Evolutionary conservation across 257 asterid genomes (phyloP).

Genomic region (Anisodus tanguticus): DNA sequence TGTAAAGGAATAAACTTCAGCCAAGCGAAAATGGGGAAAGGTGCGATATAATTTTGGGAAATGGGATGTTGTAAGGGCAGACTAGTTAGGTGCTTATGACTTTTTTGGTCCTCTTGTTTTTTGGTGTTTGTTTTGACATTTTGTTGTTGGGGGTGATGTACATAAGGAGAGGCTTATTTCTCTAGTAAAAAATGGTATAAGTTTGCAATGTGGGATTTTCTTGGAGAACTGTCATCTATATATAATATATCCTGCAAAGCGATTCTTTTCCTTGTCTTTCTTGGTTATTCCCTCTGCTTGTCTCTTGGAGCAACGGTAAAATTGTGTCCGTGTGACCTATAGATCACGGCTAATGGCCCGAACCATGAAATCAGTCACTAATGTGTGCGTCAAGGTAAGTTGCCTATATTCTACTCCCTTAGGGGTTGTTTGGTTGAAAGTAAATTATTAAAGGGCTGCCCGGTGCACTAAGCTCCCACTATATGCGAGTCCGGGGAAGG

Average conservation of each 20-base stretch:
- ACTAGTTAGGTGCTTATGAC: constrained; percentile 8
- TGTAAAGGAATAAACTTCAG: constrained; percentile 29
- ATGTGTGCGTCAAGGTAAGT: neutral
- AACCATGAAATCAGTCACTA: neutral
- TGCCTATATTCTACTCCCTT: neutral
- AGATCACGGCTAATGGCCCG: neutral
- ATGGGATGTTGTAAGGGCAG: constrained; percentile 24
- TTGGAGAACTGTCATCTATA: neutral
- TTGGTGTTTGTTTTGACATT: neutral
- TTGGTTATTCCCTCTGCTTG: neutral
- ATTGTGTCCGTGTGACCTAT: neutral
- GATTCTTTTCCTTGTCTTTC: constrained; percentile 23
- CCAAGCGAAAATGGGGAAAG: neutral
- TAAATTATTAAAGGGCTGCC: too few species aligned
- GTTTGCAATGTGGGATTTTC: constrained; percentile 28
- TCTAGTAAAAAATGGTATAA: constrained; percentile 15
- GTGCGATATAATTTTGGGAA: constrained; percentile 27
- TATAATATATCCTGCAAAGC: neutral
- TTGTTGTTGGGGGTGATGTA: constrained; percentile 37
- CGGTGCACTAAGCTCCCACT: too few species aligned
- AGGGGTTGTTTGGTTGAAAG: too few species aligned
- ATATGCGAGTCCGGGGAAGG: too few species aligned
- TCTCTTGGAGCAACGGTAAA: neutral
- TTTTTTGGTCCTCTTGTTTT: neutral
- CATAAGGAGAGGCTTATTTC: constrained; percentile 28